Evolutionary conservation across 2,329 filamentous ascomycete species (phyloP), one percentile per base, ranked within the genome.

Genomic region (Microdochium nivale): DNA sequence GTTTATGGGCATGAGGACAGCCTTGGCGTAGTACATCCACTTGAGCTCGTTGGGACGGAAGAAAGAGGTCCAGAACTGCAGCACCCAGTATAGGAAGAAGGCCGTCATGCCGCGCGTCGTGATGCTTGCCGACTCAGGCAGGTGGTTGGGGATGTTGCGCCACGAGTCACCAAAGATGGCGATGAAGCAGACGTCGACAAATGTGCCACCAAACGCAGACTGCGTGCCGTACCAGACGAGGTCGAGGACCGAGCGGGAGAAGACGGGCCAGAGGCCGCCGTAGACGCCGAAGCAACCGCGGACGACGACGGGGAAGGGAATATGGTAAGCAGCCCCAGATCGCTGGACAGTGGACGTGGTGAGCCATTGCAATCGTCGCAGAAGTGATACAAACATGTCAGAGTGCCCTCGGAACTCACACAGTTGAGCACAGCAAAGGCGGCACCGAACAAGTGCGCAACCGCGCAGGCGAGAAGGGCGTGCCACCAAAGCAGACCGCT

Each of bases 11-110:
- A 81, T 70, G 5, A 74, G 35, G 2, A 68, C 56, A 0, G 64
- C 59, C 60, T 72, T 72, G 51, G 65, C 58, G 35, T 73, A 70
- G 54, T 81, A 81, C 44, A 82, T 59, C 60, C 71, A 79, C 47
- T 75, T 67, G 16, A 84, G 68, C 49, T 71, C 74, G 50, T 76
- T 76, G 1, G 77, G 76, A 30, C 78, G 78, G 55, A 83, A 80
- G 51, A 79, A 65, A 9, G 83, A 62, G 43, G 83, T 65, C 54
- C 67, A 78, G 13, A 81, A 64, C 58, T 80, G 78, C 1, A 79
- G 59, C 0, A 74, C 60, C 76, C 76, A 81, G 60, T 80, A 81
- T n/a, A 84, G 57, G 54, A 84, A 76, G 57, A 80, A 80, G 32
- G 70, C 72, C 25, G 80, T 61, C 71, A 84, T 72, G 13, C 76